Evolutionary conservation across 352 stramenopile genomes (phyloP).

Genomic region (Albugo laibachii): DNA sequence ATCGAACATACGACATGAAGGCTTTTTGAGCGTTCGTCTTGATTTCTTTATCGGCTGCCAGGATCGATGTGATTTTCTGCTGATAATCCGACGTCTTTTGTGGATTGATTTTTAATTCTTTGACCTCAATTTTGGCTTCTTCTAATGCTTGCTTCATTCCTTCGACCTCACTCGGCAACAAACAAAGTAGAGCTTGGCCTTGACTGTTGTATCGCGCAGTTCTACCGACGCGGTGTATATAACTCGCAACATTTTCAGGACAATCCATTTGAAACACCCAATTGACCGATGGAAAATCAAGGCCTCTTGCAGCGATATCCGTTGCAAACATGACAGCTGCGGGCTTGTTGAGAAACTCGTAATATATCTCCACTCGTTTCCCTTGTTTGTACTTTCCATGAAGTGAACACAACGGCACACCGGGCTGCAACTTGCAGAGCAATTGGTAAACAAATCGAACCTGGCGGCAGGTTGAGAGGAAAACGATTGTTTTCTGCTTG

Average conservation of each 20-base stretch:
- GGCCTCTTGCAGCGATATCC: slow-evolving; percentile 92
- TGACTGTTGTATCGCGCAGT: slow-evolving; percentile 91
- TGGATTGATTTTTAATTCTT: slow-evolving; percentile 94
- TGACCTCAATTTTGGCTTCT: slow-evolving; percentile 89
- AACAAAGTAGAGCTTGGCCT: slow-evolving; percentile 83
- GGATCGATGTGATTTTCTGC: slow-evolving; percentile 82
- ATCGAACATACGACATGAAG: slow-evolving; percentile 96
- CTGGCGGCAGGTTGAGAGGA: slow-evolving; percentile 93
- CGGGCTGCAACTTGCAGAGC: slow-evolving; percentile 94
- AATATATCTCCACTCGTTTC: slow-evolving; percentile 96
- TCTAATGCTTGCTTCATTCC: slow-evolving; percentile 74
- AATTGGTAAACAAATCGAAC: slow-evolving; percentile 90
- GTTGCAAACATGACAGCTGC: slow-evolving; percentile 94
- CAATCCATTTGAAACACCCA: slow-evolving; percentile 97
- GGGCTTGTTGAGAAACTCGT: slow-evolving; percentile 92
- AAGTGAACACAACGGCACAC: slow-evolving; percentile 89
- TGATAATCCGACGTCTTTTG: slow-evolving; percentile 86
- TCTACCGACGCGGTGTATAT: slow-evolving; percentile 96
- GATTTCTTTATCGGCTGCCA: slow-evolving; percentile 86
- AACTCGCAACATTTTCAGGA: slow-evolving; percentile 93
- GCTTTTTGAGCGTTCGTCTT: slow-evolving; percentile 93
- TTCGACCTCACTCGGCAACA: slow-evolving; percentile 82
- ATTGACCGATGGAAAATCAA: slow-evolving; percentile 98
- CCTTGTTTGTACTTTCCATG: slow-evolving; percentile 98
- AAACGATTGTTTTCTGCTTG: slow-evolving; percentile 97